Evolutionary conservation across 2,329 filamentous ascomycete species (phyloP), one percentile per base, ranked within the genome.

Genomic region (Mollisiaceae sp.): DNA sequence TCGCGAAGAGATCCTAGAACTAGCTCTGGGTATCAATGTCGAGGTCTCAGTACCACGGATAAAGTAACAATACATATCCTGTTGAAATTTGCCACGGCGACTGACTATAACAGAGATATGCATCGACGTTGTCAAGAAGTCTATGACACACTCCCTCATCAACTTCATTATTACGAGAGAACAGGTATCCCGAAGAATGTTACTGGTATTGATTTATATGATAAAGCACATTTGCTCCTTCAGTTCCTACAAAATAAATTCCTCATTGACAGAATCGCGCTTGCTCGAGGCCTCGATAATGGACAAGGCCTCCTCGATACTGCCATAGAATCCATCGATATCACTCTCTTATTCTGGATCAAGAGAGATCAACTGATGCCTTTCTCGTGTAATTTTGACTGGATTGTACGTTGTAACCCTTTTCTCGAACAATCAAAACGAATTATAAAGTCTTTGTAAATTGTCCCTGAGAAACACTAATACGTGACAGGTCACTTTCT

Each of bases 1-100:
- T 35, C 69, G 73, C 38, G 74, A 76, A 57, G 73, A 74, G 43
- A 74, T 76, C 12, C 60, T 76, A 11, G 72, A 74, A 52, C 18
- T 73, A 39, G 70, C 73, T 4, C 63, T 75, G 12, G 72, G 72
- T 3, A 68, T 72, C 2, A 72, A 74, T 65, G 68, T 72, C 39
- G 39, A 65, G 20, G 65, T 72, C n/a, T 65, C 70, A 11, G 65
- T 60, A 57, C 39, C 58, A n/a, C 59, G 70, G 56, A 72, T 73
- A 27, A 62, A 65, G 71, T 74, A 64, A 59, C 27, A 32, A 3
- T 32, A 32, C 27, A 32, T 32, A 32, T 64, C 63, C 11, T 52
- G 14, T 36, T 15, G 5, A 18, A 20, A 35, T 43, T 41, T n/a
- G 27, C 11, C 32, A 22, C 22, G 36, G 39, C 24, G 18, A n/a